Base-by-base conservation (phyloP, 495 filamentous ascomycete species). In the Aspergillus indologenus region DNA sequence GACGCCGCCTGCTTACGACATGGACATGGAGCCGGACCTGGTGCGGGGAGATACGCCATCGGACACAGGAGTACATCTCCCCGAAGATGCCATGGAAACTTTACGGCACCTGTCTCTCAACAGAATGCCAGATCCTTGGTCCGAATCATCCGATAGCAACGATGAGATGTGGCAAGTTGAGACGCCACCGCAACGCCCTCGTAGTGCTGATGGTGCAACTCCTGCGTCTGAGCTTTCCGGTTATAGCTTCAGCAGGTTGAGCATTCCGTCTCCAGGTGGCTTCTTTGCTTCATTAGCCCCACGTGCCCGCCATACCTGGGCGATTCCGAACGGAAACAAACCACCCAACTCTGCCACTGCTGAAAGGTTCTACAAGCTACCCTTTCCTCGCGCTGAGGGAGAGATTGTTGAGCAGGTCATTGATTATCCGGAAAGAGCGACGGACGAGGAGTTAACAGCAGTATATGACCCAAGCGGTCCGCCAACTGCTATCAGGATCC, bases 221-320 rank as follows among this genome's bases (percentile, higher is more conserved):
- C 80, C 81, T 3, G 72, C 69, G 5, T 82, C 81, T 0, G 77
- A 72, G 9, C 55, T 75, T 34, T 83, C 81, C 7, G 68, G 69
- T 1, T 81, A 81, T 65, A 83, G 83, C 54, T 79, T 92, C 56
- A 87, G 85, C 59, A 78, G 81, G 70, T 76, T 96, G 56, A 85
- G 90, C 53, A 91, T 97, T 50, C 92, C 92, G 3, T 96, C 92
- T 1, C 92, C 92, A 0, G 89, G 90, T 23, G 90, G 89, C 0
- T 96, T 97, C 78, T 97, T 97, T 70, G 87, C 90, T 19, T 90
- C 89, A 0, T 80, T 97, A 18, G 87, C 82, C 17, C 78, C 83
- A 1, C 81, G 84, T 50, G 84, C 86, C 29, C 82, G 91, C 53
- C 85, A 88, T 65, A 94, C 91, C 5, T 97, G 92, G 92, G 78